These are phyloP conservation scores for Yarrowia keelungensis DNA, from an alignment of 805 yeast genomes.

Conservation along the genomic window DNA sequence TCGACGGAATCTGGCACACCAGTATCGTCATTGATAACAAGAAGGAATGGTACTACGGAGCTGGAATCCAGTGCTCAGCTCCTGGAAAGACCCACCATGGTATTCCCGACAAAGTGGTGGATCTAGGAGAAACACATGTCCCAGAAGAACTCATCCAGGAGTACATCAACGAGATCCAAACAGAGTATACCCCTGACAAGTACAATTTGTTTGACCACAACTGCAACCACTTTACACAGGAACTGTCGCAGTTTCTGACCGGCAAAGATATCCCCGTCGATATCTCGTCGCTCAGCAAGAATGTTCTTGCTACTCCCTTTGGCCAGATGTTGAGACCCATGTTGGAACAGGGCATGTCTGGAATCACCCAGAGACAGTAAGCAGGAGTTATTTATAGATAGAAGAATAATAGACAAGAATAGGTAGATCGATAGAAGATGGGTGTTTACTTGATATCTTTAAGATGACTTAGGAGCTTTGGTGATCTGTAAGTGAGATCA, in stretches of 20 bases:
- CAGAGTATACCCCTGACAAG: slow-evolving; percentile 56
- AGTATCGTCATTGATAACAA: slow-evolving; percentile 59
- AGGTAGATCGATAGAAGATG: too few species aligned
- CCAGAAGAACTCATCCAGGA: slow-evolving; percentile 61
- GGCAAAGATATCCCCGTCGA: slow-evolving; percentile 62
- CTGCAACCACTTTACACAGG: slow-evolving; percentile 72
- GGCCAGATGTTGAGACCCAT: slow-evolving; percentile 57
- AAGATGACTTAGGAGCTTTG: too few species aligned
- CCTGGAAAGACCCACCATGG: slow-evolving; percentile 70
- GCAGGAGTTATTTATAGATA: neutral
- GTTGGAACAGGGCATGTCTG: slow-evolving; percentile 46
- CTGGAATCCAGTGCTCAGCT: slow-evolving; percentile 58
- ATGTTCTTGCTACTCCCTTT: slow-evolving; percentile 59
- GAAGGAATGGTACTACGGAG: slow-evolving; percentile 66
- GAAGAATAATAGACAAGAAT: neutral
- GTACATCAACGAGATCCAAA: slow-evolving; percentile 58
- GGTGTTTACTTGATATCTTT: too few species aligned
- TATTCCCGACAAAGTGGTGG: slow-evolving; percentile 59
- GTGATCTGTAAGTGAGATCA: too few species aligned
- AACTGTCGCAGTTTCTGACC: slow-evolving; percentile 62
- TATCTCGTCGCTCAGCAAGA: slow-evolving; percentile 60
- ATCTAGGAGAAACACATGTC: slow-evolving; percentile 61
- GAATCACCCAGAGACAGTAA: slow-evolving; percentile 39
- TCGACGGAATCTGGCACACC: slow-evolving; percentile 75
- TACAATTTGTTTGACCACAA: slow-evolving; percentile 69